Evolutionary conservation across 257 asterid species (phyloP), one percentile per base, ranked within the genome.

Genomic region (Salvia hispanica): DNA sequence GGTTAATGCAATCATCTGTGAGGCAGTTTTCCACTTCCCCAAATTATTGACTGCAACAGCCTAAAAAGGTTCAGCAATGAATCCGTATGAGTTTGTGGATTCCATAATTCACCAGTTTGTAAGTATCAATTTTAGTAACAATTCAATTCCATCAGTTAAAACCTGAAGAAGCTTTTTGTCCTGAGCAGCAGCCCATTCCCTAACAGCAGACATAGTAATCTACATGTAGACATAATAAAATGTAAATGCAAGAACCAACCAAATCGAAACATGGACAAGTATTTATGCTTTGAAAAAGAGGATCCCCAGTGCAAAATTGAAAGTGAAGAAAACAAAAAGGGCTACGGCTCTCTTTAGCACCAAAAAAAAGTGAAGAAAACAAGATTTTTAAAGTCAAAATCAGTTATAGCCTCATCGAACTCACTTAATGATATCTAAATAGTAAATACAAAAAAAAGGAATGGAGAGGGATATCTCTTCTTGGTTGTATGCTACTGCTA

Each of bases 121-220:
- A 4, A 44, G 61, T 6, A 34, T 12, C 39, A 44, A 67, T 36
- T 36, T 58, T 42, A 48, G 60, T 74, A 11, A n/a, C 5, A 65
- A 69, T 47, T 28, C 64, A 72, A 40, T 57, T 46, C 4, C 21
- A 45, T 21, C 52, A 64, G 42, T 42, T 43, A 73, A 69, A 69
- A 90, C 95, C 91, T 88, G 95, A 12, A 86, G 86, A 74, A 90
- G 92, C 82, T 84, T 88, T 75, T 78, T 80, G 76, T 86, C 94
- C 78, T 83, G 95, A 71, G 95, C 89, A 69, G 95, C 90, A 54
- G 97, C 97, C 97, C 97, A 90, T 80, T 90, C 97, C 81, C 97
- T 85, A 62, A 90, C 95, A 11, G 95, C 97, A 3, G 97, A 90
- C 97, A 90, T 90, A 37, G 97, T 86, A 76, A 90, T 90, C 97